Percentiles rank a stretch among this genome's conserved stretches.
Conservation (phyloP, 2,329 filamentous ascomycete genomes). For the Fusarium transvaalense region DNA sequence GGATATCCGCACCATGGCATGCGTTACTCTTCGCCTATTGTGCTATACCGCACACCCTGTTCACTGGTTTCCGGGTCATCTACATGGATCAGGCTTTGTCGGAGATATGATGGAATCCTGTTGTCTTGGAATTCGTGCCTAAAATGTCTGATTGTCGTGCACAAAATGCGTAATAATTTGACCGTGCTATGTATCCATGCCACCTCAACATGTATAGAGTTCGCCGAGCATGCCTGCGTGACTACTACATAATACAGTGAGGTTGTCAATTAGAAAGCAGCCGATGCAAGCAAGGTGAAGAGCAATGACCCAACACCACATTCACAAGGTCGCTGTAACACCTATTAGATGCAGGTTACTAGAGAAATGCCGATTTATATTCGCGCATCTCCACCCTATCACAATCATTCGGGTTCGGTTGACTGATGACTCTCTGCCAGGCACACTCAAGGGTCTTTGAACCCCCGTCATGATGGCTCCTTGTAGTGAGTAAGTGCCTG, state of each 20-base stretch:
- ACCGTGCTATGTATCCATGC: neutral
- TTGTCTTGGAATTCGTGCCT: constrained; percentile 11
- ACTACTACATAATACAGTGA: no score
- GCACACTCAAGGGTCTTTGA: constrained; percentile 28
- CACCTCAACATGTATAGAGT: neutral
- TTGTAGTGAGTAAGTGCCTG: constrained; percentile 9
- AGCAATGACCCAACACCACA: neutral
- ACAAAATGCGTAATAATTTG: constrained; percentile 1
- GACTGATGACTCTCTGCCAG: constrained; percentile 4
- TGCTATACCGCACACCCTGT: neutral
- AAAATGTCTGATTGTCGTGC: constrained; percentile 9
- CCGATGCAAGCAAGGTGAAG: neutral
- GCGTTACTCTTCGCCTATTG: neutral
- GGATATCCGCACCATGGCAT: neutral
- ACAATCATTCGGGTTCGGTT: constrained; percentile 37
- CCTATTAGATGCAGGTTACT: neutral
- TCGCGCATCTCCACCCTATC: constrained; percentile 53
- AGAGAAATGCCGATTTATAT: constrained; percentile 51
- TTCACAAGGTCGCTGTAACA: constrained; percentile 12
- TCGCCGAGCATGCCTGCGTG: neutral
- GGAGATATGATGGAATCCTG: constrained; percentile 11
- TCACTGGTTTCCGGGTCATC: constrained; percentile 8
- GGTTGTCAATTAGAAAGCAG: constrained; percentile 11
- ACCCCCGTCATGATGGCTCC: constrained; percentile 27
- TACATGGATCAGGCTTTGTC: constrained; percentile 21